A percentile compares a stretch with the other conserved stretches of the same genome.
phyloP scores from a whole-genome alignment of 2,329 filamentous ascomycete species.

The Ceratocystis destructans region DNA sequence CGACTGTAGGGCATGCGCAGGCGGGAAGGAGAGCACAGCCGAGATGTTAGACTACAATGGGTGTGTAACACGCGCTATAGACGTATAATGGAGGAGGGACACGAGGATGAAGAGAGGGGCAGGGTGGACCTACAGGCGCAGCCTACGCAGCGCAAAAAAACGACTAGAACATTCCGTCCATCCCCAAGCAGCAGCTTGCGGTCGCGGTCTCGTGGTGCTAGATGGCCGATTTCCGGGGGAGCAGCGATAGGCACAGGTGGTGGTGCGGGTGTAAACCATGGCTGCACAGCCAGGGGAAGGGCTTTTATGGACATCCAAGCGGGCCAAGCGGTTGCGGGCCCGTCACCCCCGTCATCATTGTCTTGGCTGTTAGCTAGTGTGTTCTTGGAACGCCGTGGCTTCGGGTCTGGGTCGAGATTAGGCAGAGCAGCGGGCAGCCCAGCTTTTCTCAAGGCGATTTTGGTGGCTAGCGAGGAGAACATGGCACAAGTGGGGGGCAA shows the following conservation, averaged over 20 bases:
- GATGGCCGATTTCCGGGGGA: slow-evolving; percentile 35
- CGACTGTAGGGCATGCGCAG: slow-evolving; percentile 29
- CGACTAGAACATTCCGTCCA: slow-evolving; percentile 34
- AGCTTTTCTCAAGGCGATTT: slow-evolving; percentile 44
- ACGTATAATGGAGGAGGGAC: neutral
- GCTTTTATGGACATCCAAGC: slow-evolving; percentile 38
- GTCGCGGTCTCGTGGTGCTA: slow-evolving; percentile 36
- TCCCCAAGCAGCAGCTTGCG: slow-evolving; percentile 32
- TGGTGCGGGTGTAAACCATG: slow-evolving; percentile 39
- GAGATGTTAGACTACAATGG: neutral
- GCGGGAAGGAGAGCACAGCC: neutral
- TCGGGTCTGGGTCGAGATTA: slow-evolving; percentile 26
- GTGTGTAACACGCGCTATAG: neutral
- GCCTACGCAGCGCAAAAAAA: slow-evolving; percentile 42
- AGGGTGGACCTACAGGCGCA: slow-evolving; percentile 36
- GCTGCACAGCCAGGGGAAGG: slow-evolving; percentile 39
- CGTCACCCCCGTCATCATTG: slow-evolving; percentile 18
- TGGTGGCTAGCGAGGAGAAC: slow-evolving; percentile 43
- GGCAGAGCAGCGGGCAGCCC: slow-evolving; percentile 40
- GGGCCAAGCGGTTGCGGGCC: slow-evolving; percentile 25
- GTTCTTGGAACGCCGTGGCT: slow-evolving; percentile 18
- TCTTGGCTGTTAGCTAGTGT: slow-evolving; percentile 23
- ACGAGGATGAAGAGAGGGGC: slow-evolving; percentile 3
- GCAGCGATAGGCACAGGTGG: slow-evolving; percentile 34
- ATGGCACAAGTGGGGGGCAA: slow-evolving; percentile 26